These are phyloP conservation scores for Amborella trichopoda DNA, from an alignment of 164 flowering plant genomes.

Conservation along the genomic window DNA sequence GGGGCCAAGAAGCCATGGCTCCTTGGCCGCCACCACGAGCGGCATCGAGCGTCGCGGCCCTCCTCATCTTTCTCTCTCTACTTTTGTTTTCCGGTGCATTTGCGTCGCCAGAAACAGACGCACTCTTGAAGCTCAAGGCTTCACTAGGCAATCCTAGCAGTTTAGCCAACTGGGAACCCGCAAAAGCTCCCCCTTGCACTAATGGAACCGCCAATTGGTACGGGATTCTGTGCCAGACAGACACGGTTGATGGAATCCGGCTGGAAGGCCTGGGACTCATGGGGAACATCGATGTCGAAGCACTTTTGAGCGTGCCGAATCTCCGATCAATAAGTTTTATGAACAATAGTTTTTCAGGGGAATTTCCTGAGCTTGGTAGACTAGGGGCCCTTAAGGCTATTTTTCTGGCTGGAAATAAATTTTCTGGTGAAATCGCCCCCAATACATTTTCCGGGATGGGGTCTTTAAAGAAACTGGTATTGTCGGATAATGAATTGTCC, in stretches of 20 bases:
- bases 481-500: slow-evolving; percentile 30
- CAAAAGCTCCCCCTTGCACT: slow-evolving; percentile 21
- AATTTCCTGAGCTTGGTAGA: slow-evolving; percentile 36
- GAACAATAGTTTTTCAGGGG: slow-evolving; percentile 44
- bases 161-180: slow-evolving; percentile 24
- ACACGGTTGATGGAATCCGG: slow-evolving; percentile 32
- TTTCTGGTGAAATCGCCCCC: slow-evolving; percentile 42
- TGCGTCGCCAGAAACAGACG: slow-evolving; percentile 21
- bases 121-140: slow-evolving; percentile 33
- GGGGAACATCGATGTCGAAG: slow-evolving; percentile 30
- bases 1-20: too few relatives aligned
- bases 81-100: not conserved
- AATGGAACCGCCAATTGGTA: slow-evolving; percentile 35
- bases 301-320: slow-evolving; percentile 17
- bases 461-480: slow-evolving; percentile 29
- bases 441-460: slow-evolving; percentile 44
- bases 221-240: slow-evolving; percentile 37
- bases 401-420: slow-evolving; percentile 36
- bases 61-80: not conserved
- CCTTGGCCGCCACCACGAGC: not conserved
- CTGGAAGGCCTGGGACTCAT: slow-evolving; percentile 43
- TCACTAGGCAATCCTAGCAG: slow-evolving; percentile 14
- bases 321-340: slow-evolving; percentile 43
- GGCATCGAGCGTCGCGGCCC: not conserved
- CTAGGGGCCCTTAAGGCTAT: slow-evolving; percentile 25